Base-by-base conservation (phyloP, 2,329 filamentous ascomycete genomes). In the Drechslerella dactyloides region DNA sequence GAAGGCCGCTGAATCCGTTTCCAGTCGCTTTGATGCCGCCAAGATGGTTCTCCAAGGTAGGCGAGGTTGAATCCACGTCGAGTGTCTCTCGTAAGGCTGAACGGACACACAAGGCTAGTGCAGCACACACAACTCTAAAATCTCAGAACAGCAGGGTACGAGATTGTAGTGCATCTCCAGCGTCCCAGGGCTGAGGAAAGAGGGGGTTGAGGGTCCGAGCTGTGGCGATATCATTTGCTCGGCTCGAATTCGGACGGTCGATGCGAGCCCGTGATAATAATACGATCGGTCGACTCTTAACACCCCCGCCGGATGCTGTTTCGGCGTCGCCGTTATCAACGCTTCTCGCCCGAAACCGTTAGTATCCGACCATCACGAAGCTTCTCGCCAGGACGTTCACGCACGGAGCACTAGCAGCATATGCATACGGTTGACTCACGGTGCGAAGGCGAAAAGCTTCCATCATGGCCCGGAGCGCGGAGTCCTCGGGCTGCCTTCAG, bases 321-420 rank as follows among this genome's bases (percentile, higher is more conserved):
- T 72, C 68, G 68, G 68, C 21, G 68, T 72, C 60, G 60, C 68
- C 68, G 68, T 65, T 37, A 62, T 57, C 59, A 70, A 33, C 46
- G 52, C 55, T 50, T 19, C 19, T 17, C 21, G 40, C 48, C 35
- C 10, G 40, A 48, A 27, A 48, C 17, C 13, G 13, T 23, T 61
- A 50, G 56, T 52, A 50, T 54, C 46, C 48, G 40, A 50, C 23
- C 46, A 60, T 70, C 66, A 53, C 57, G 58, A 70, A 55, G 58
- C 33, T 42, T 55, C 46, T 61, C 40, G 42, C 54, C 57, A n/a
- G 23, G 40, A 46, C 23, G 42, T 33, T 54, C 21, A 30, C 30
- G 17, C 35, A 19, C 24, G 13, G 48, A 8, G 13, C n/a, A n/a
- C n/a, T n/a, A n/a, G n/a, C n/a, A n/a, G n/a, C n/a, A n/a, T n/a